Conservation (phyloP, 306 rosid genomes). For the Prinsepia uniflora region DNA sequence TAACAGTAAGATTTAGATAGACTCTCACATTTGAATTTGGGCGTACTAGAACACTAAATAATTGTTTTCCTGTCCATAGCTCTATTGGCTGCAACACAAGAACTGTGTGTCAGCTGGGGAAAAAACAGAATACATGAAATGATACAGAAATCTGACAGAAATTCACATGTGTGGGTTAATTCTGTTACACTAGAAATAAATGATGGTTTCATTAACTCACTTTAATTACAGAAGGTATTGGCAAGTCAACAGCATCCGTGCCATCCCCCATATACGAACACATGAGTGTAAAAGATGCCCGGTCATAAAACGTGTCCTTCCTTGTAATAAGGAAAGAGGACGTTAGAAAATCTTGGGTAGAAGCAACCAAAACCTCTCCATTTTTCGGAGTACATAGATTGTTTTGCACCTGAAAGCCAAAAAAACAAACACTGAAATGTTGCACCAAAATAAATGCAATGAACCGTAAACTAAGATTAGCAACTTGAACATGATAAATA, state of each 20-base stretch:
- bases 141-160: background rate
- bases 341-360: constrained; percentile 93
- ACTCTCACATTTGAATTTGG: constrained; percentile 75
- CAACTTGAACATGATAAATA: constrained; percentile 3
- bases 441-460: constrained; percentile 10
- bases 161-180: background rate
- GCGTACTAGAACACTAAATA: constrained; percentile 80
- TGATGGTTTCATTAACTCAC: constrained; percentile 35
- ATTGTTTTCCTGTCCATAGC: constrained; percentile 97
- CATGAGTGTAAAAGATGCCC: constrained; percentile 78
- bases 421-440: constrained; percentile 11
- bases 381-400: constrained; percentile 96
- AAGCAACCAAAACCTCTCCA: constrained; percentile 96
- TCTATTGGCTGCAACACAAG: constrained; percentile 74
- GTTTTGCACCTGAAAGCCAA: constrained; percentile 73
- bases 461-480: constrained; percentile 13
- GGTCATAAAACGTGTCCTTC: constrained; percentile 94
- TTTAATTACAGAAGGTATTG: constrained; percentile 89
- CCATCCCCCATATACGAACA: constrained; percentile 91
- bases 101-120: constrained; percentile 13
- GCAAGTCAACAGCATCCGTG: constrained; percentile 75
- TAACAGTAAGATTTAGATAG: constrained; percentile 75
- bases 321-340: constrained; percentile 91
- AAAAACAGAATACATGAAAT: background rate
- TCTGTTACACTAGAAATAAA: constrained; percentile 2